phyloP scores from a whole-genome alignment of 2,329 filamentous ascomycete genomes.

The Periconia sp. region DNA sequence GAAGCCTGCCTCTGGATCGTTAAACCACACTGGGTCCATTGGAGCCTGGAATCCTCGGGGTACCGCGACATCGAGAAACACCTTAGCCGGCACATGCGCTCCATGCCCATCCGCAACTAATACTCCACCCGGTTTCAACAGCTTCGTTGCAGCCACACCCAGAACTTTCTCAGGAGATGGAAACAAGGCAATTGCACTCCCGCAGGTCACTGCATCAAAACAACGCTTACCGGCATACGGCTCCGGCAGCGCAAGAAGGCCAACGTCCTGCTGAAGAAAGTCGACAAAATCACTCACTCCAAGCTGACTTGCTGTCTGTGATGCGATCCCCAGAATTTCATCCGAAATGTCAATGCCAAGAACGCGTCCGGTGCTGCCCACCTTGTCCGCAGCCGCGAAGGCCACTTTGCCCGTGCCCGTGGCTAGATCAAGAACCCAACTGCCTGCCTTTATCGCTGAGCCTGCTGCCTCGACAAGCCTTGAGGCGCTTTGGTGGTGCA shows the following conservation, averaged over 20 bases:
- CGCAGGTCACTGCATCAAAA: constrained; percentile 8
- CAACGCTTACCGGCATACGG: neutral
- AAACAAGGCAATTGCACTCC: constrained; percentile 9
- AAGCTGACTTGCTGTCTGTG: neutral
- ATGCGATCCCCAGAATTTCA: constrained; percentile 1
- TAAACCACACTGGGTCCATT: constrained; percentile 2
- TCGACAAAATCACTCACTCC: neutral
- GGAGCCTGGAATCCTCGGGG: constrained; percentile 4
- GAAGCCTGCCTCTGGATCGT: constrained; percentile 1
- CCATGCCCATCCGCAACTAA: constrained; percentile 7
- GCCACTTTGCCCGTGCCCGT: constrained; percentile 11
- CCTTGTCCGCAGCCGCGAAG: constrained; percentile 2
- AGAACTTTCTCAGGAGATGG: neutral
- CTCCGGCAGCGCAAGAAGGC: neutral
- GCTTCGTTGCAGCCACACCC: neutral
- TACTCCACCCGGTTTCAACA: constrained; percentile 7
- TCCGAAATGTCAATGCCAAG: constrained; percentile 10
- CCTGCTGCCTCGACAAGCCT: constrained; percentile 5
- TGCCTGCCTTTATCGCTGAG: constrained; percentile 1
- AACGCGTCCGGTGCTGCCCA: neutral
- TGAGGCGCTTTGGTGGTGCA: constrained; percentile 1
- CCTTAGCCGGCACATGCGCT: constrained; percentile 4
- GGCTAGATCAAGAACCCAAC: constrained; percentile 8
- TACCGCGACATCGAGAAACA: constrained; percentile 8
- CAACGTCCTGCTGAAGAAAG: constrained; percentile 5